phyloP scores from a whole-genome alignment of 1,139 yeast species.

The Blastobotrys buckinghamii region DNA sequence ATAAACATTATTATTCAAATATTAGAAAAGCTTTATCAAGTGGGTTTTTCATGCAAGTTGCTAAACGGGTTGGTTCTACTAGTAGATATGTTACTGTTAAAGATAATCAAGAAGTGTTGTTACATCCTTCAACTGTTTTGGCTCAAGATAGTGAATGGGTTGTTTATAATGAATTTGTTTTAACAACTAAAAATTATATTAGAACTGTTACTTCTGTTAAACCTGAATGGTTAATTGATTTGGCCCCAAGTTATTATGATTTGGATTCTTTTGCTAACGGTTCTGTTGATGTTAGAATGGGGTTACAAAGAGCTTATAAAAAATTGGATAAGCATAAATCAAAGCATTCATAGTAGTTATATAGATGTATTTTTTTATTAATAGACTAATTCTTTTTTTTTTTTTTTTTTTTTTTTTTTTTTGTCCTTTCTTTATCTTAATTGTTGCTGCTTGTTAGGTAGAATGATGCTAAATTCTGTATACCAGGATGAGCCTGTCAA shows the following conservation, averaged over 20 bases:
- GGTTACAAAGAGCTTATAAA: conserved; percentile 58
- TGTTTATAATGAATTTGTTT: conserved; percentile 88
- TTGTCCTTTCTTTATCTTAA: not conserved
- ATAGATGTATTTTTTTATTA: not conserved
- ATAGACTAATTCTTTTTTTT: not conserved
- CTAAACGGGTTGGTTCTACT: conserved; percentile 48
- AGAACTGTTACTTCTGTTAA: conserved; percentile 89
- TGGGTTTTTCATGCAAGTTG: conserved; percentile 99
- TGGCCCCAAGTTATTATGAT: conserved; percentile 82
- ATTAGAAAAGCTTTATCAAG: conserved; percentile 80
- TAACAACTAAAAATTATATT: conserved; percentile 88
- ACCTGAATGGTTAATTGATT: conserved; percentile 86
- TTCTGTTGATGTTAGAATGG: conserved; percentile 58
- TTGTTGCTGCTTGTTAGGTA: too few relatives aligned
- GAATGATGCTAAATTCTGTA: too few relatives aligned
- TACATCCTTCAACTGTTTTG: conserved; percentile 90
- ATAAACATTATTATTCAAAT: conserved; percentile 57
- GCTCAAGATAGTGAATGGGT: conserved; percentile 89
- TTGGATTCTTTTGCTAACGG: conserved; percentile 71
- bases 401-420: not conserved
- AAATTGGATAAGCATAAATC: conserved; percentile 1
- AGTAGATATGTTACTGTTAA: conserved; percentile 76
- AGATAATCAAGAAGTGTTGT: conserved; percentile 90
- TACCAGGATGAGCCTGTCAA: too few relatives aligned
- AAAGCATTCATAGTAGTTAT: not conserved